Evolutionary conservation across 306 rosid genomes (phyloP), one percentile per base, ranked within the genome.

Genomic region (Begonia loranthoides): DNA sequence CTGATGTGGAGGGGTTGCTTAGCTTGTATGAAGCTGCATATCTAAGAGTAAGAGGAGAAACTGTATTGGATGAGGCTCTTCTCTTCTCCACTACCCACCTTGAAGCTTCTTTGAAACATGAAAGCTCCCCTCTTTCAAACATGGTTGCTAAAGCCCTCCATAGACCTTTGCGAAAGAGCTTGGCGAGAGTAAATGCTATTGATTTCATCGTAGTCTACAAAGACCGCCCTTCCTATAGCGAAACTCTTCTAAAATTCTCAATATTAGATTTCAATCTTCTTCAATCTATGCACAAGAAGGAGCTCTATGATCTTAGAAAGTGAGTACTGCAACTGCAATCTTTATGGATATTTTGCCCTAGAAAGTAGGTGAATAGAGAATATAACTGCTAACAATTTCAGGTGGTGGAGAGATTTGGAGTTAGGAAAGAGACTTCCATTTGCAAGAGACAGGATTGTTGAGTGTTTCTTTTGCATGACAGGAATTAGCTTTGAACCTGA

Each of bases 391-490:
- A 46, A 4, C 3, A 9, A 48, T 17, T 9, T 13, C 45, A 62
- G 79, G 54, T 77, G 79, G 79, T 77, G 82, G 78, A 65, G 62
- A 13, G 67, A 56, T 15, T 59, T 62, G 16, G 69, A 68, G n/a
- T 33, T 57, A 50, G 9, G 38, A 51, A 56, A 6, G 11, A 17
- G 43, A 12, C 33, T 64, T 13, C 57, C 76, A 0, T 69, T 45
- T 66, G 55, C 48, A 2, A 51, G 76, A 17, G 67, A 73, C 45
- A 69, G 83, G 45, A 36, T 70, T 15, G 67, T 67, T 15, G 83
- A 77, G 61, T 34, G 24, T 16, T 67, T 45, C 60, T 70, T 73
- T 17, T 69, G 69, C 76, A 17, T 53, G 34, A 0, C 65, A 9
- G 62, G 68, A 5, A 49, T 69, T 5, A 34, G 9, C 28, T 54